Evolutionary conservation across 768 basidiomycete genomes (phyloP), one percentile per base, ranked within the genome.

Genomic region (Hydnomerulius pinastri): DNA sequence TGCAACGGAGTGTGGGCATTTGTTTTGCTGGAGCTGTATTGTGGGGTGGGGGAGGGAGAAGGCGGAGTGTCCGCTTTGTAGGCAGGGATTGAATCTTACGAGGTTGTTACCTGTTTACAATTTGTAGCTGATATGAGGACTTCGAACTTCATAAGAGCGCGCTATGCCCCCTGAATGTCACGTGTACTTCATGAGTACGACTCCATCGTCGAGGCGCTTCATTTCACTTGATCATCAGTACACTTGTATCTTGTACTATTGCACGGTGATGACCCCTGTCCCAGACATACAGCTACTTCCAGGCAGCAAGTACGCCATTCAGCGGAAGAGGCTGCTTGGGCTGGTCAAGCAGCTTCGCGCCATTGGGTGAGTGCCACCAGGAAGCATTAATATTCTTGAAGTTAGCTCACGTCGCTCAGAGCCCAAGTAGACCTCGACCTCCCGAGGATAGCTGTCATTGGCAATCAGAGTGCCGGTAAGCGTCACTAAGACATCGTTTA

Each of bases 11-110:
- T 94, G 92, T 56, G 92, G 92, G 0, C 92, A 94, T 66, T 62
- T 94, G 39, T 94, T 93, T 64, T 92, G 91, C 58, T 94, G 92
- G 92, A 83, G 77, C 57, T 94, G 92, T 59, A 90, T 94, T 33
- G 82, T 89, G 37, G 88, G 85, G 9, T 94, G 92, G 92, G 90
- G 87, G 12, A 74, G 86, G 64, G 92, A 94, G 66, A 94, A 92
- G 81, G 78, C 90, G 8, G 92, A 93, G 67, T 94, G 92, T 66
- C 92, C 92, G 2, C 72, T 94, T 6, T 94, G 92, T 68, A 80
- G 92, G 56, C 92, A 94, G 64, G 77, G 79, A 9, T 66, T 94
- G 51, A 80, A 77, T 66, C 70, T 92, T 48, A 77, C 82, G 38
- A 81, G 81, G 51, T 66, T 94, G 45, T 65, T 92, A 51, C 90